These are phyloP conservation scores for Diversispora eburnea DNA, from an alignment of 192 early-diverging fungal species.

Conservation along the genomic window DNA sequence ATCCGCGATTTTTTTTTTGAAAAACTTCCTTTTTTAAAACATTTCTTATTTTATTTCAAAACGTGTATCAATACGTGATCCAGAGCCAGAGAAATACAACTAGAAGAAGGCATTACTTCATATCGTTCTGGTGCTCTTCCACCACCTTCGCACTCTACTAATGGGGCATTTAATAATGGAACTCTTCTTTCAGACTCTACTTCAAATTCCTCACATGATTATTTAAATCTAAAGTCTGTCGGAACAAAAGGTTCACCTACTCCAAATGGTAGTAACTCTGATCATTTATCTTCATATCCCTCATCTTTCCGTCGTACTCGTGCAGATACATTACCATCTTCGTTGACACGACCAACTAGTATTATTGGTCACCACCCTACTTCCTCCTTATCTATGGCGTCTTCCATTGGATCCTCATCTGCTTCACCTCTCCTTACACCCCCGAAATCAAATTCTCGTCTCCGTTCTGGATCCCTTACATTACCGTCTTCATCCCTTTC, in stretches of 20 bases:
- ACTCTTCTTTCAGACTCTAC: constrained; percentile 23
- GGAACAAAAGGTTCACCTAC: constrained; percentile 4
- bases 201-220: constrained; percentile 12
- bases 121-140: constrained; percentile 26
- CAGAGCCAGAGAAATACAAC: constrained; percentile 34
- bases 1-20: not conserved
- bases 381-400: constrained; percentile 30
- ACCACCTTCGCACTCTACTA: constrained; percentile 23
- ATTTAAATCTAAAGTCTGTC: constrained; percentile 20
- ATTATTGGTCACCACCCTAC: constrained; percentile 17
- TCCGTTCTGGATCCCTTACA: constrained; percentile 52
- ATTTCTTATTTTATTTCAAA: no score
- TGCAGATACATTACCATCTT: constrained; percentile 49
- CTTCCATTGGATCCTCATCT: constrained; percentile 28
- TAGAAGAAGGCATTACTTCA: constrained; percentile 33
- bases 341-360: constrained; percentile 10
- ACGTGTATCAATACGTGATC: no score
- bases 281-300: constrained; percentile 22
- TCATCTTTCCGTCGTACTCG: constrained; percentile 43
- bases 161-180: constrained; percentile 20
- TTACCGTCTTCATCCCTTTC: constrained; percentile 47
- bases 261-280: constrained; percentile 10
- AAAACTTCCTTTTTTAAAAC: not conserved
- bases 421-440: constrained; percentile 37
- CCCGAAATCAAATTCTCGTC: constrained; percentile 41